Base-by-base conservation (phyloP, 768 basidiomycete genomes). In the Tricholoma sp. region DNA sequence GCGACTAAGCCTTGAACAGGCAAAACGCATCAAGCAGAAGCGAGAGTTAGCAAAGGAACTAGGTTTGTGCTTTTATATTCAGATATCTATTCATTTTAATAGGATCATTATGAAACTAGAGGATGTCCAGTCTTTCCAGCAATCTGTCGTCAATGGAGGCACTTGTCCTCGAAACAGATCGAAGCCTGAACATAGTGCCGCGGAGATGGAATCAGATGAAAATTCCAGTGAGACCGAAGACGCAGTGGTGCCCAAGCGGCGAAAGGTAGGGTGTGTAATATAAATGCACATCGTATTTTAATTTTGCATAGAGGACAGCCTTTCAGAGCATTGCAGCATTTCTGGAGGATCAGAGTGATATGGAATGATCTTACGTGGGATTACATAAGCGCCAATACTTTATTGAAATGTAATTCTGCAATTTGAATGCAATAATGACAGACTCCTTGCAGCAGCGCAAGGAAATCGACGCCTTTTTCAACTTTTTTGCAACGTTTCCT, bases 21-120 rank as follows among this genome's bases (percentile, higher is more conserved):
- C 93, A 4, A 89, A 82, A 62, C 72, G 75, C 3, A 88, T 95
- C 62, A 87, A 79, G 58, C 81, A 76, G 67, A 81, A 81, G 64
- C 76, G 91, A 45, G 94, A 94, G 66, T 67, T 92, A 6, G 86
- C 81, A 20, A 76, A 90, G 57, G 91, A 94, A 65, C 76, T 94
- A 17, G 80, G 92, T 94, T 61, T 32, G 82, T 76, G 20, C 53
- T 51, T 24, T 24, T 24, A 24, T 24, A 24, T 24, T 24, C 24
- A 24, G 24, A 24, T 24, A 24, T 24, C 24, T 24, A 24, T 24
- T 37, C 17, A 6, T 57, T 24, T 7, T 29, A 34, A 20, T 39
- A 12, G 20, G 31, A 39, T 52, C 45, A 7, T 52, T n/a, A 29
- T 37, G 20, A 13, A 28, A 50, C 36, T 67, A 91, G 91, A 85